These are phyloP conservation scores for Lentinula novae-zelandiae DNA, from an alignment of 1,284 basidiomycete genomes.

Conservation along the genomic window DNA sequence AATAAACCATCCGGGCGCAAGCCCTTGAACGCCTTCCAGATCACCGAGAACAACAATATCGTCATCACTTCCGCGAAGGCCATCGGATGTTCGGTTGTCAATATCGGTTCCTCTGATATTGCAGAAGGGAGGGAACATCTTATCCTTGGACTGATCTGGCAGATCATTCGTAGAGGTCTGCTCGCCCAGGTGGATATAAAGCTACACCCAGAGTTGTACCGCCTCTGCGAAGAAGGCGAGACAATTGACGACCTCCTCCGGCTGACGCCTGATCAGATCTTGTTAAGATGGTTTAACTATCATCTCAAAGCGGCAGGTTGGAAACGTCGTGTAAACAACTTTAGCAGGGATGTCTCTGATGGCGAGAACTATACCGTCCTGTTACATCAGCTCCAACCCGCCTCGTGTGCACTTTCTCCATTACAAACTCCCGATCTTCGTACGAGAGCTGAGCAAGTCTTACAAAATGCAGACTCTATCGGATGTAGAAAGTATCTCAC, in stretches of 20 bases:
- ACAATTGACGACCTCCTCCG: slow-evolving; percentile 93
- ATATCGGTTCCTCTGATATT: slow-evolving; percentile 93
- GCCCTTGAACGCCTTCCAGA: slow-evolving; percentile 93
- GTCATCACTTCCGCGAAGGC: slow-evolving; percentile 98
- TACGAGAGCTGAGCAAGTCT: slow-evolving; percentile 86
- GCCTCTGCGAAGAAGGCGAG: slow-evolving; percentile 94
- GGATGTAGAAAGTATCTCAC: slow-evolving; percentile 97
- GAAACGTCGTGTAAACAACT: slow-evolving; percentile 94
- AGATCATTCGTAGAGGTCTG: slow-evolving; percentile 92
- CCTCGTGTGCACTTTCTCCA: slow-evolving; percentile 90
- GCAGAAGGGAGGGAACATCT: slow-evolving; percentile 95
- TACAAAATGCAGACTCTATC: slow-evolving; percentile 92
- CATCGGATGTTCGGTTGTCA: slow-evolving; percentile 98
- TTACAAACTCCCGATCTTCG: slow-evolving; percentile 83
- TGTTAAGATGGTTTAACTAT: slow-evolving; percentile 98
- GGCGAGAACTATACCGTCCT: slow-evolving; percentile 98
- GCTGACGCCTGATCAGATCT: slow-evolving; percentile 94
- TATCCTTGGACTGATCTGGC: slow-evolving; percentile 99
- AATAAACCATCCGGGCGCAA: slow-evolving; percentile 82
- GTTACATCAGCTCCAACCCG: slow-evolving; percentile 92
- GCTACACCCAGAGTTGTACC: slow-evolving; percentile 94
- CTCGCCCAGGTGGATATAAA: slow-evolving; percentile 97
- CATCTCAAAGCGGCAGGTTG: slow-evolving; percentile 95
- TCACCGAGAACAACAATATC: slow-evolving; percentile 99
- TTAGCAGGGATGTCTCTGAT: slow-evolving; percentile 92